Percentiles rank a stretch among this genome's conserved stretches.
Conservation (phyloP, 2,329 filamentous ascomycete species). For the Colletotrichum tofieldiae region DNA sequence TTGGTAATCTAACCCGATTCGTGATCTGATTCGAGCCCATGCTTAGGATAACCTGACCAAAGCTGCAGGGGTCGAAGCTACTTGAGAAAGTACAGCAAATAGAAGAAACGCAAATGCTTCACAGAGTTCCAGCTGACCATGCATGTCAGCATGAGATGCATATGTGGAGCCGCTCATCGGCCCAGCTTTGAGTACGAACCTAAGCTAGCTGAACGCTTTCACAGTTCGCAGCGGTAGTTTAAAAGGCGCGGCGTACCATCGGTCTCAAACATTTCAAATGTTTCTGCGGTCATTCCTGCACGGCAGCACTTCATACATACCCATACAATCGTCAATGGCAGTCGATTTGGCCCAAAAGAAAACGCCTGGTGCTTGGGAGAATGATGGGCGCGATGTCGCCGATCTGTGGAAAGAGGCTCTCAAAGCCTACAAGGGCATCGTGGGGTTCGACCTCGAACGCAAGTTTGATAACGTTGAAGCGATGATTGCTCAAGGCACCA, state of each 20-base stretch:
- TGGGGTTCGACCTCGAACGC: slow-evolving; percentile 51
- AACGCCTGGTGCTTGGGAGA: slow-evolving; percentile 41
- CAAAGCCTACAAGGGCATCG: slow-evolving; percentile 52
- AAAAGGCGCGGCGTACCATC: not conserved
- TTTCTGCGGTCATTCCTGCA: too few species aligned
- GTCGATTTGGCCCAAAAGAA: not conserved
- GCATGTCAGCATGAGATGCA: not conserved
- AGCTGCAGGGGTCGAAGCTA: too few species aligned
- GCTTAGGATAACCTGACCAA: too few species aligned
- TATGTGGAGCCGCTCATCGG: not conserved
- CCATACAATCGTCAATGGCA: not conserved
- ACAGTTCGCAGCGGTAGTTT: not conserved
- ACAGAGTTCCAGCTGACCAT: not conserved
- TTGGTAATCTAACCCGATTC: too few species aligned
- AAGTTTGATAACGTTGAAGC: slow-evolving; percentile 49
- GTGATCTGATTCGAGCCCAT: too few species aligned
- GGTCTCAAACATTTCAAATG: not conserved
- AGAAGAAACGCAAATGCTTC: too few species aligned
- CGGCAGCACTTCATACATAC: too few species aligned
- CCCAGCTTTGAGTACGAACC: not conserved
- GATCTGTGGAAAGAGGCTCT: slow-evolving; percentile 53
- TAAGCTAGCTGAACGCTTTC: not conserved
- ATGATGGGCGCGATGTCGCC: slow-evolving; percentile 50
- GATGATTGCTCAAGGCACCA: slow-evolving; percentile 46
- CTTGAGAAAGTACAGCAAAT: too few species aligned